phyloP scores from a whole-genome alignment of 805 yeast species.

The Torulaspora microellipsoides region DNA sequence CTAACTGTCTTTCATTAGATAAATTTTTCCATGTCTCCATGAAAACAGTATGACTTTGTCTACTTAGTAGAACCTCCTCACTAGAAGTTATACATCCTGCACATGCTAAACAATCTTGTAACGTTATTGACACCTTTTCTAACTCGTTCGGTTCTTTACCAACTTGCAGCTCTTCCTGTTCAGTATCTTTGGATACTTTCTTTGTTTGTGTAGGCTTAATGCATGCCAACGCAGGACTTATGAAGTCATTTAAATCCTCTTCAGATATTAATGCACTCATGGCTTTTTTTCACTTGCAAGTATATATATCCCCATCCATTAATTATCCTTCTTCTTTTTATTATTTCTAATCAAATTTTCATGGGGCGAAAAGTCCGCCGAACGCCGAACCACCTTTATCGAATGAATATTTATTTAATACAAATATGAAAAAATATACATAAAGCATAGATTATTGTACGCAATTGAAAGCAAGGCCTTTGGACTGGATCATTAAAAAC shows the following conservation, averaged over 20 bases:
- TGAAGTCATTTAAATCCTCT: slow-evolving; percentile 90
- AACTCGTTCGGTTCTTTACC: slow-evolving; percentile 53
- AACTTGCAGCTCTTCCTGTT: slow-evolving; percentile 53
- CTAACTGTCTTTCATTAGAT: slow-evolving; percentile 38
- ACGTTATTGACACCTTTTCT: slow-evolving; percentile 78
- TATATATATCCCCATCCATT: too few species aligned
- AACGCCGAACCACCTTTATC: too few species aligned
- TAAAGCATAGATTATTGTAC: too few species aligned
- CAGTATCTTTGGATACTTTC: slow-evolving; percentile 5
- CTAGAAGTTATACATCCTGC: slow-evolving; percentile 96
- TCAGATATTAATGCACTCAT: slow-evolving; percentile 90
- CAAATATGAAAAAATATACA: too few species aligned
- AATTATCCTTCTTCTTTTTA: too few species aligned
- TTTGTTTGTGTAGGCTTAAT: slow-evolving; percentile 67
- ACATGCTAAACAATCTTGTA: slow-evolving; percentile 93
- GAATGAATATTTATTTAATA: too few species aligned
- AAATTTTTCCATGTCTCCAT: slow-evolving; percentile 48
- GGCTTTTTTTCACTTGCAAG: neutral
- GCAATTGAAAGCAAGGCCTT: too few species aligned
- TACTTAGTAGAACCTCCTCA: slow-evolving; percentile 88
- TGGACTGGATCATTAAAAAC: too few species aligned
- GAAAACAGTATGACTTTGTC: slow-evolving; percentile 82
- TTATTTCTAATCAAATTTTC: too few species aligned
- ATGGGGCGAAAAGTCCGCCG: too few species aligned
- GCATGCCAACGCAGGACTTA: slow-evolving; percentile 91